Conservation (phyloP, 306 rosid species). For the Aeschynomene evenia region DNA sequence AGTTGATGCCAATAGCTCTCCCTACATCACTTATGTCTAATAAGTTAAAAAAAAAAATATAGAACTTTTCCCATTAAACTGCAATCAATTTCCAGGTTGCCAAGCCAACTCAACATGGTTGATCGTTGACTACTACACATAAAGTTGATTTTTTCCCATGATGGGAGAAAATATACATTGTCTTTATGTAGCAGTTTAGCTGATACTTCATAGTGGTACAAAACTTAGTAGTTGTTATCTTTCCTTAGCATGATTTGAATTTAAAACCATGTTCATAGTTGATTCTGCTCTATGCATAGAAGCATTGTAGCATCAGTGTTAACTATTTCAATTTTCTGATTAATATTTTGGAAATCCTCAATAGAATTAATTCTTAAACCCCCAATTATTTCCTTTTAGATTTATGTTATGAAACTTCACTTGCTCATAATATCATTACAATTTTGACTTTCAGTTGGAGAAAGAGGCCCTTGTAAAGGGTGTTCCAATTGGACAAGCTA, state of each 20-base stretch:
- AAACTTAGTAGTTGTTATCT: no score
- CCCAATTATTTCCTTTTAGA: slow-evolving; percentile 7
- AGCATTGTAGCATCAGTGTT: slow-evolving; percentile 5
- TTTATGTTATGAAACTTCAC: slow-evolving; percentile 6
- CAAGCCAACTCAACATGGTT: slow-evolving; percentile 10
- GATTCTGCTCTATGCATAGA: neutral
- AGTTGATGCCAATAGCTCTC: slow-evolving; percentile 21
- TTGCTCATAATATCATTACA: slow-evolving; percentile 23
- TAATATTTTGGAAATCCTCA: neutral
- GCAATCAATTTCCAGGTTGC: slow-evolving; percentile 10
- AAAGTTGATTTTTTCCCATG: slow-evolving; percentile 18
- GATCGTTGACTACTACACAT: slow-evolving; percentile 11
- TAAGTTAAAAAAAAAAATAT: neutral
- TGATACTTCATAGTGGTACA: no score
- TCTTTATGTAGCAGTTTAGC: neutral
- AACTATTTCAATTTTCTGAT: neutral
- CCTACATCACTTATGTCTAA: slow-evolving; percentile 1
- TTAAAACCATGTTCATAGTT: neutral
- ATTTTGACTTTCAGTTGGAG: slow-evolving; percentile 70
- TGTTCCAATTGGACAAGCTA: slow-evolving; percentile 64
- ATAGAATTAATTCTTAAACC: neutral
- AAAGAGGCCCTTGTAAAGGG: slow-evolving; percentile 85
- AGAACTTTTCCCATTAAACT: slow-evolving; percentile 18
- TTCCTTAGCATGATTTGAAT: neutral
- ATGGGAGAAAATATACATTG: neutral